phyloP scores from a whole-genome alignment of 352 stramenopile species.

The Globisporangium radiosum region DNA sequence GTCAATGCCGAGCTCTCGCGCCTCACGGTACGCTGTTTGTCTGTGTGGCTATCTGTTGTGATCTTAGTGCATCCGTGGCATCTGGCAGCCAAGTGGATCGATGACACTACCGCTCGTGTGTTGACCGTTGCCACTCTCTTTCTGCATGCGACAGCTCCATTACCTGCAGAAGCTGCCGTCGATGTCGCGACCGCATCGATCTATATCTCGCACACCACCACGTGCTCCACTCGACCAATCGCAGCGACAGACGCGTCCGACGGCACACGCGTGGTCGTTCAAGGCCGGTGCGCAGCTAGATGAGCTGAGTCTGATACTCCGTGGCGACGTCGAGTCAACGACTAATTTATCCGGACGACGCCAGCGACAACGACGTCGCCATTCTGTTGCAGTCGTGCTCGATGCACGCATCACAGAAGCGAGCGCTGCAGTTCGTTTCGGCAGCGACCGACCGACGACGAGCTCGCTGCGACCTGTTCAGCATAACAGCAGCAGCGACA shows the following conservation, averaged over 20 bases:
- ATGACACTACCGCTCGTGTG: not conserved
- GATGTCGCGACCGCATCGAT: not conserved
- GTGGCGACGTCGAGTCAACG: conserved; percentile 8
- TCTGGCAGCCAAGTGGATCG: no score
- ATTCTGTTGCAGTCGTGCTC: conserved; percentile 4
- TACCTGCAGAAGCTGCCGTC: conserved; percentile 37
- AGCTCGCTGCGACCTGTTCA: not conserved
- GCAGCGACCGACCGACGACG: conserved; percentile 33
- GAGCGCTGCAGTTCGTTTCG: conserved; percentile 24
- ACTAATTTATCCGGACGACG: not conserved
- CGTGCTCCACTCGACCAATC: not conserved
- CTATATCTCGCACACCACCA: not conserved
- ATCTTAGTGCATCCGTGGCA: no score
- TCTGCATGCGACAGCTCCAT: conserved; percentile 16
- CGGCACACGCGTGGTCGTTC: conserved; percentile 11
- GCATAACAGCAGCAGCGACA: not conserved
- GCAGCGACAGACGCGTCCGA: not conserved
- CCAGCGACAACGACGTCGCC: not conserved
- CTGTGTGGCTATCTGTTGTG: no score
- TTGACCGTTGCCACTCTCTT: no score
- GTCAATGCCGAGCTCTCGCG: conserved; percentile 5
- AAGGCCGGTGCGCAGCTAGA: conserved; percentile 28
- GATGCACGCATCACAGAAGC: conserved; percentile 10
- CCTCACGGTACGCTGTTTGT: conserved; percentile 6
- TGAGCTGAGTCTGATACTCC: conserved; percentile 11